Conservation (phyloP, 2,329 filamentous ascomycete species). For the Fusarium algeriense region DNA sequence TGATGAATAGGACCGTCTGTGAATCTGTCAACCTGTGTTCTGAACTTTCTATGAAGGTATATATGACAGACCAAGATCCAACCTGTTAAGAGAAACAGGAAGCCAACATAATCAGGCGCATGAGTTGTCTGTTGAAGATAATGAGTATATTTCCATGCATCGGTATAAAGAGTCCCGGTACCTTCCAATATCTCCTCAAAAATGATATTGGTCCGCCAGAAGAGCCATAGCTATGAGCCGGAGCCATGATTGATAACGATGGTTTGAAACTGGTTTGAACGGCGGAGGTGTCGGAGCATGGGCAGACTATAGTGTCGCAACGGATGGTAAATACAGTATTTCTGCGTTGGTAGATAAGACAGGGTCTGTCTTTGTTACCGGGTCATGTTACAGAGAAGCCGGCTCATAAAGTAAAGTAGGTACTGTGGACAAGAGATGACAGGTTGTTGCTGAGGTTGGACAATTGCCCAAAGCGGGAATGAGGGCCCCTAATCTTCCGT, state of each 20-base stretch:
- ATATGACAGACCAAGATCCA: slow-evolving; percentile 69
- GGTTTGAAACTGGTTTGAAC: slow-evolving; percentile 1
- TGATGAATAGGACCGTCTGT: slow-evolving; percentile 60
- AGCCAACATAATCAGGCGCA: slow-evolving; percentile 87
- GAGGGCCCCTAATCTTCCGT: slow-evolving; percentile 10
- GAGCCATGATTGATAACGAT: slow-evolving; percentile 43
- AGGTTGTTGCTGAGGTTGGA: slow-evolving; percentile 23
- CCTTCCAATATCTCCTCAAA: slow-evolving; percentile 62
- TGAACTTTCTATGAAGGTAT: slow-evolving; percentile 1
- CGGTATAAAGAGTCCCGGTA: slow-evolving; percentile 38
- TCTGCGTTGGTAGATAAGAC: not conserved
- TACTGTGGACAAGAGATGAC: slow-evolving; percentile 14
- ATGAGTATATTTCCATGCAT: not conserved
- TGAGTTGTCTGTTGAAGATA: slow-evolving; percentile 74
- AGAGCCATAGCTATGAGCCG: slow-evolving; percentile 34
- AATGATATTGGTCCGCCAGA: slow-evolving; percentile 43
- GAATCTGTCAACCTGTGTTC: not conserved
- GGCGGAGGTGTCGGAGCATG: slow-evolving; percentile 28
- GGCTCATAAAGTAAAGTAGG: not conserved
- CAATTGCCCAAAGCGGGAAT: slow-evolving; percentile 14
- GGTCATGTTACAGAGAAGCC: not conserved
- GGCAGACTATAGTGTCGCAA: not conserved
- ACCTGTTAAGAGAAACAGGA: slow-evolving; percentile 74
- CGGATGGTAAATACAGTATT: not conserved
- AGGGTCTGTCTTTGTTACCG: not conserved